Base-by-base conservation (phyloP, 345 rosid species). In the Linum tenue region DNA sequence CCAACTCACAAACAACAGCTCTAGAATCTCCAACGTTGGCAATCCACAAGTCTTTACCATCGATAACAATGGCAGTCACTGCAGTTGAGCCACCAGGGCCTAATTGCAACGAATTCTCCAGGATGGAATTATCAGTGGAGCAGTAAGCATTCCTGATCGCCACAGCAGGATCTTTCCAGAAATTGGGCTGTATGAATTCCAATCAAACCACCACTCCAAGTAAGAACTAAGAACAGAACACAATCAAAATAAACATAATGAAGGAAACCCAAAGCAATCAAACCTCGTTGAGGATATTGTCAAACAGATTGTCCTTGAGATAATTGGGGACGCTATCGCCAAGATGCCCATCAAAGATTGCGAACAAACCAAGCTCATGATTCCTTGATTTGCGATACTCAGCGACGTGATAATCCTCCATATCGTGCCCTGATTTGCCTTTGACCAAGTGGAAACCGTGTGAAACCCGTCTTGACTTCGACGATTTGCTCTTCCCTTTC, bases 61-160 rank as follows among this genome's bases (percentile, higher is more conserved):
- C 87, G 69, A 83, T 75, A 31, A 80, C 78, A 56, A 83, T 78
- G 7, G 84, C 84, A 50, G 87, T 83, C 1, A 83, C 87, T n/a
- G 87, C 87, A 60, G 87, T 83, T 16, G 87, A 83, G 57, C 87
- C 87, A 53, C 87, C 87, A 7, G 83, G 80, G 14, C 87, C 87
- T 63, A 83, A 74, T 67, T 76, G 79, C 81, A 78, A 68, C 51
- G 83, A 57, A 60, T 83, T 83, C 56, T 80, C 83, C 75, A 83
- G 69, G 48, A 83, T 83, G 12, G 51, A 62, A 74, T 69, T 78
- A 69, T 83, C 87, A 0, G 87, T 80, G 69, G 73, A 69, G 62
- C 70, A 67, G 56, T 83, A 83, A 14, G 87, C 87, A 78, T 69
- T 80, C 74, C 44, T 68, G 48, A 83, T 78, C 11, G 84, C 87